phyloP scores from a whole-genome alignment of 768 basidiomycete genomes.

The Cystobasidium ongulense region DNA sequence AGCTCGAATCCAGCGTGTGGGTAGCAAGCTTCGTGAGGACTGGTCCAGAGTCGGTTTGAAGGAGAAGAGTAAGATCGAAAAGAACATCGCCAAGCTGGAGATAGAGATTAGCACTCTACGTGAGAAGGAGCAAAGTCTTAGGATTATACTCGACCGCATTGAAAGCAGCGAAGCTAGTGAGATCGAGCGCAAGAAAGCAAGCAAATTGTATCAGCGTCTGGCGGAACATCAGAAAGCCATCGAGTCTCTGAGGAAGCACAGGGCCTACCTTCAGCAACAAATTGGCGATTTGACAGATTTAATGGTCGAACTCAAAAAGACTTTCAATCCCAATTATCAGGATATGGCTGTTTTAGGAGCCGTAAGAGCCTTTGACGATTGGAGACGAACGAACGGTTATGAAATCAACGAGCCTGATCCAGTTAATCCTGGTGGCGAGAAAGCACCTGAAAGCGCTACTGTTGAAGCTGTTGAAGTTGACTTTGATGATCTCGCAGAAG shows the following conservation, averaged over 20 bases:
- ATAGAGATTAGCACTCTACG: conserved; percentile 51
- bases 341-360: conserved; percentile 98
- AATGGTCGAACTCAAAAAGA: conserved; percentile 63
- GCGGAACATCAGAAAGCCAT: conserved; percentile 66
- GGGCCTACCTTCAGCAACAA: conserved; percentile 64
- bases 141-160: conserved; percentile 67
- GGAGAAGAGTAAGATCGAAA: conserved; percentile 77
- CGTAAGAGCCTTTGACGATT: conserved; percentile 80
- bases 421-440: conserved; percentile 16
- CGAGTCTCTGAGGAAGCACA: conserved; percentile 63
- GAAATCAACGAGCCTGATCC: conserved; percentile 40
- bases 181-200: conserved; percentile 73
- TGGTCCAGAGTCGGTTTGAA: conserved; percentile 81
- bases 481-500: conserved; percentile 42
- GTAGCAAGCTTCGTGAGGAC: conserved; percentile 77
- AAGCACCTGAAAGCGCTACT: not conserved
- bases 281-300: conserved; percentile 74
- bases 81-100: conserved; percentile 52
- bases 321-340: conserved; percentile 97
- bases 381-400: conserved; percentile 49
- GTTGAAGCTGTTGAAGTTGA: conserved; percentile 29
- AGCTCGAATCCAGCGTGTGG: conserved; percentile 73
- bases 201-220: conserved; percentile 67
- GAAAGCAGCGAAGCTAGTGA: conserved; percentile 71
- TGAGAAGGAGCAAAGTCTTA: conserved; percentile 53